Evolutionary conservation across 2,329 filamentous ascomycete species (phyloP), one percentile per base, ranked within the genome.

Genomic region (Stenocarpella maydis): DNA sequence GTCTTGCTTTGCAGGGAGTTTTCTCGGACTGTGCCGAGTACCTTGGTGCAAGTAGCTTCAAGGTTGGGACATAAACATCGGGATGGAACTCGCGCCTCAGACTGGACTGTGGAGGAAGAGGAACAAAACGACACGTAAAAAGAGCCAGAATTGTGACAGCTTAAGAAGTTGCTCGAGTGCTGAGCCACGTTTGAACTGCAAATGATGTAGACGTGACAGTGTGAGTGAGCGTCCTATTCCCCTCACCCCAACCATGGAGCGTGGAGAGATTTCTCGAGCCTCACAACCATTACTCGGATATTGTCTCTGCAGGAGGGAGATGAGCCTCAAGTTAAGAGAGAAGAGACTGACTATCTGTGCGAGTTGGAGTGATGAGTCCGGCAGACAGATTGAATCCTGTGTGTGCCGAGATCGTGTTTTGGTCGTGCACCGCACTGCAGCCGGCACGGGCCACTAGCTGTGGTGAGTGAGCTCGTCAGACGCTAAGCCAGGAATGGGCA

Each of bases 381-480:
- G 4, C 17, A 43, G 37, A 45, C 5, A 17, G 37, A 31, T 14
- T 21, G 31, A 10, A 55, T 55, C 52, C 19, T 21, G n/a, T n/a
- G n/a, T n/a, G n/a, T n/a, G n/a, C n/a, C n/a, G n/a, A 26, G 24
- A 28, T 61, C 10, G 5, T 8, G 54, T 61, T 34, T 41, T 34
- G 34, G 19, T 34, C 31, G 4, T 9, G 31, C 39, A 2, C 26
- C 19, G 21, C 47, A 28, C 17, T 28, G 24, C 26, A 55, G 17
- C n/a, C 41, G 41, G 64, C 64, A 66, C 64, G 41, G 64, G 43
- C 39, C 50, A 66, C n/a, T n/a, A n/a, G n/a, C n/a, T n/a, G n/a
- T n/a, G 26, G 24, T 47, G 34, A 7, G 5, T 34, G 58, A 63
- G 58, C 26, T 10, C 15, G 24, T 10, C 28, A n/a, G 19, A 15